Conservation (phyloP, 495 filamentous ascomycete species). For the Penicillium fimorum region DNA sequence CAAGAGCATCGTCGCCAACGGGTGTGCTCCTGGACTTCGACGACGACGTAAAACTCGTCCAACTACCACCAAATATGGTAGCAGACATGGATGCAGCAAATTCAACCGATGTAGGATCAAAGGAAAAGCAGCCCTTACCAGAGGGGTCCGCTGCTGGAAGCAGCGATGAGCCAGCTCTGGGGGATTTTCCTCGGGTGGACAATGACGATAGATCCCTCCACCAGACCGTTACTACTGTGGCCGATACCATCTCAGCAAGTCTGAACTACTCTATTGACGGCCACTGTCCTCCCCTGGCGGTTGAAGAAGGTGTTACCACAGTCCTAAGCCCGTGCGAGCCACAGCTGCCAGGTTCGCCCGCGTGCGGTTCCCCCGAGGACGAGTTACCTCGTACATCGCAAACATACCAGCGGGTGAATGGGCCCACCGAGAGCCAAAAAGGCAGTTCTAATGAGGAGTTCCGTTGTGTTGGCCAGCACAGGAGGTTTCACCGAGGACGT, state of each 20-base stretch:
- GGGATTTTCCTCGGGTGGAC: not conserved
- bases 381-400: not conserved
- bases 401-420: not conserved
- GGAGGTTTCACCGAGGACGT: not conserved
- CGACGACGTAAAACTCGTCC: not conserved
- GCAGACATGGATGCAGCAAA: not conserved
- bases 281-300: not conserved
- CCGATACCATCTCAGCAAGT: not conserved
- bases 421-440: too few relatives aligned
- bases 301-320: not conserved
- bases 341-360: not conserved
- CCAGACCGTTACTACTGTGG: not conserved
- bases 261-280: not conserved
- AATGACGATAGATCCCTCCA: not conserved
- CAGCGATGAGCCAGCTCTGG: not conserved
- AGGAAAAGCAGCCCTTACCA: not conserved
- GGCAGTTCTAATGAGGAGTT: not conserved
- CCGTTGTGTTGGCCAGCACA: not conserved
- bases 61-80: not conserved
- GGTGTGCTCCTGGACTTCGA: not conserved
- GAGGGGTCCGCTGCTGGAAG: not conserved
- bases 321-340: not conserved
- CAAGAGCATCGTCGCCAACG: not conserved
- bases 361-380: not conserved
- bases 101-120: not conserved